Evolutionary conservation across 2,329 filamentous ascomycete species (phyloP).

Genomic region (Fusarium xylarioides): DNA sequence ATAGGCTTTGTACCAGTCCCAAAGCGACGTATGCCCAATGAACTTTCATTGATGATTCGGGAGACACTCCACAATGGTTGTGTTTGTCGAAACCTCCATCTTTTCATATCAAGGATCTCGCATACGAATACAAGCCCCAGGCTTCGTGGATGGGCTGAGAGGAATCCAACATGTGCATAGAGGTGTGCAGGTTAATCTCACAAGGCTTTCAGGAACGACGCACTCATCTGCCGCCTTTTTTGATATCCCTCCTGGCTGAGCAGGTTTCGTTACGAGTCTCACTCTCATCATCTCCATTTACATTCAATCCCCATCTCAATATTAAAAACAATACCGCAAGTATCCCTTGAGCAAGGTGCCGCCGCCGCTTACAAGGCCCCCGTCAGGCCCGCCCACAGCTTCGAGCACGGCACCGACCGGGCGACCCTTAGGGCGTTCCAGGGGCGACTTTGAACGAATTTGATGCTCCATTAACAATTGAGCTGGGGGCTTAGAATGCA

Average conservation of each 20-base stretch:
- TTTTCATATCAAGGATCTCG: conserved; percentile 29
- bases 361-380: conserved; percentile 16
- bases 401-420: conserved; percentile 19
- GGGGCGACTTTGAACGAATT: conserved; percentile 27
- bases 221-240: background rate
- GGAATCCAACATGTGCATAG: conserved; percentile 10
- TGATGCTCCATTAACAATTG: conserved; percentile 20
- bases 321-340: conserved; percentile 2
- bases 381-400: conserved; percentile 5
- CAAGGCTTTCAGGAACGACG: conserved; percentile 7
- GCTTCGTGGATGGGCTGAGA: conserved; percentile 19
- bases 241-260: background rate
- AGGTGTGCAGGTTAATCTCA: conserved; percentile 14
- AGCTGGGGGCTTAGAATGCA: conserved; percentile 23
- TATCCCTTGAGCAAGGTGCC: conserved; percentile 20
- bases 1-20: conserved; percentile 21
- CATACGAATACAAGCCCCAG: conserved; percentile 21
- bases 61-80: conserved; percentile 10
- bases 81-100: conserved; percentile 21
- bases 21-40: conserved; percentile 10
- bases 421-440: conserved; percentile 26
- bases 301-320: conserved; percentile 4
- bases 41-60: conserved; percentile 14
- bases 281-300: conserved; percentile 4
- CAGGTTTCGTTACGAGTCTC: background rate